A percentile compares a stretch with the other conserved stretches of the same genome.
phyloP scores from a whole-genome alignment of 2,329 filamentous ascomycete species.

The Exophiala alcalophila region DNA sequence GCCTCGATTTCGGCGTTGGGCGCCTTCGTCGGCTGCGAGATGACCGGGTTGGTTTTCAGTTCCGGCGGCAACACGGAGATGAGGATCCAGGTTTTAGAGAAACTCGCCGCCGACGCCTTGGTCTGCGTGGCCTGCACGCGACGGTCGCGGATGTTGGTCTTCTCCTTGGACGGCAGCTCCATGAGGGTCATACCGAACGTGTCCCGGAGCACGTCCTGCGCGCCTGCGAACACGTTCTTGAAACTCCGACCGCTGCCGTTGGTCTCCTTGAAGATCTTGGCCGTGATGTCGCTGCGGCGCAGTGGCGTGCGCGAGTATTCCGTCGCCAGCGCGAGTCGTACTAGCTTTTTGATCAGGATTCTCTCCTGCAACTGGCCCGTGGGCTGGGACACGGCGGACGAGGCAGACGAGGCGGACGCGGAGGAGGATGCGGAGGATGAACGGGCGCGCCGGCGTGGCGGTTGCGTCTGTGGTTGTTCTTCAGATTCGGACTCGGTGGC shows the following conservation, averaged over 20 bases:
- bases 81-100: slow-evolving; percentile 74
- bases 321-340: slow-evolving; percentile 59
- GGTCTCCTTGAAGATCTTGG: slow-evolving; percentile 65
- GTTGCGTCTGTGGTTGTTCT: slow-evolving; percentile 3
- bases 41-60: slow-evolving; percentile 61
- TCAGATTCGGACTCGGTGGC: slow-evolving; percentile 17
- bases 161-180: slow-evolving; percentile 78
- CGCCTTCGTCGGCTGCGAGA: slow-evolving; percentile 66
- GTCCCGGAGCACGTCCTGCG: slow-evolving; percentile 67
- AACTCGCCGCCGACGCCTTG: slow-evolving; percentile 48
- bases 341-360: slow-evolving; percentile 58
- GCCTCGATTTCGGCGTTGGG: slow-evolving; percentile 67
- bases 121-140: slow-evolving; percentile 35
- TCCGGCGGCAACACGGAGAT: slow-evolving; percentile 66
- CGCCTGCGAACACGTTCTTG: slow-evolving; percentile 69
- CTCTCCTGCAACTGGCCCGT: slow-evolving; percentile 30
- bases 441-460: slow-evolving; percentile 20
- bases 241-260: slow-evolving; percentile 58
- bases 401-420: slow-evolving; percentile 13
- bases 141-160: slow-evolving; percentile 62
- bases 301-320: slow-evolving; percentile 60
- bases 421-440: slow-evolving; percentile 15
- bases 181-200: slow-evolving; percentile 91
- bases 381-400: slow-evolving; percentile 6
- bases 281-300: slow-evolving; percentile 56